phyloP scores from a whole-genome alignment of 495 filamentous ascomycete genomes.

The Lasiosphaeria hispida region DNA sequence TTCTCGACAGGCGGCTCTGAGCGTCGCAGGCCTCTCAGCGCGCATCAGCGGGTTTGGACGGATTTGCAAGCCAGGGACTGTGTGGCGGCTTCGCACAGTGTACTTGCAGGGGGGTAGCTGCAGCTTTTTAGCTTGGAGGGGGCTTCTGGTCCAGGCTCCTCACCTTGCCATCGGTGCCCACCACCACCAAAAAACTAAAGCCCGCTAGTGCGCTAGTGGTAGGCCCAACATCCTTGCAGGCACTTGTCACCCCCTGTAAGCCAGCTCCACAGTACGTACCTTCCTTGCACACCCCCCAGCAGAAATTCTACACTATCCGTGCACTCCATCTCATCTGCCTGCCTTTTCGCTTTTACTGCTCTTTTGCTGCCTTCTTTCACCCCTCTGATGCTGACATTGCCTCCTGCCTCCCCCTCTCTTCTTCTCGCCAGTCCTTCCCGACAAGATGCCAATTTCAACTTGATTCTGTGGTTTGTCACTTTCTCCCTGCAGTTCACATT shows the following conservation, averaged over 20 bases:
- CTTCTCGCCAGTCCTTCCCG: conserved; percentile 1
- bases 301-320: not conserved
- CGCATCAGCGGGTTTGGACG: not conserved
- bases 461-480: not conserved
- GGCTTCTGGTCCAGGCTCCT: not conserved
- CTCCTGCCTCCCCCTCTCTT: conserved; percentile 1
- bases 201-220: not conserved
- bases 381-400: conserved; percentile 6
- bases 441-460: not conserved
- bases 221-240: conserved; percentile 8
- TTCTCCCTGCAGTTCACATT: not conserved
- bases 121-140: not conserved
- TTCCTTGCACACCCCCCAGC: no score
- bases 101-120: not conserved
- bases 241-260: not conserved
- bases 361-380: conserved; percentile 3
- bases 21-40: not conserved
- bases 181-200: conserved; percentile 5
- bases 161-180: conserved; percentile 6
- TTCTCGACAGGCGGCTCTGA: not conserved
- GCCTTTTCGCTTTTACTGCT: not conserved
- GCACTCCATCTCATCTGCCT: not conserved
- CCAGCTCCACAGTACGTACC: not conserved
- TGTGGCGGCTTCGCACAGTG: conserved; percentile 3
- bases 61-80: not conserved